Evolutionary conservation across 345 rosid species (phyloP), one percentile per base, ranked within the genome.

Genomic region (Lagerstroemia speciosa): DNA sequence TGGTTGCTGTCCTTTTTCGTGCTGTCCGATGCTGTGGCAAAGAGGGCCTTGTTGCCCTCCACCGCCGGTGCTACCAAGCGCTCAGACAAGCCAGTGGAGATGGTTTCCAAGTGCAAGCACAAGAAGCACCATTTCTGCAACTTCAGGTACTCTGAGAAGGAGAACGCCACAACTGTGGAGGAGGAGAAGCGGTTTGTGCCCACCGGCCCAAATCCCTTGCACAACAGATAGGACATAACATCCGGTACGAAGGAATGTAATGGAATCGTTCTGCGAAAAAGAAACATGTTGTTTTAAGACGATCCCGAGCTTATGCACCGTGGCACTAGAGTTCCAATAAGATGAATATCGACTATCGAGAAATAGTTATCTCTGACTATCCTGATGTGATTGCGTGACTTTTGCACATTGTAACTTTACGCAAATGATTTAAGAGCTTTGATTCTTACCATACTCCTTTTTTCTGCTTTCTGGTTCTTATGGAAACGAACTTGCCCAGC

Each of bases 41-140:
- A 58, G 29, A 58, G 33, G 63, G 63, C 63, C 16, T 58, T 27
- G 34, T 58, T 58, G 63, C 63, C 63, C 20, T 58, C 34, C 63
- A 29, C 5, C 7, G 34, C 1, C 15, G 63, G 63, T 3, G 15
- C 63, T 34, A 58, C 3, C 34, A 41, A 16, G 15, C 9, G 46
- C 46, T 14, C 19, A 20, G 15, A 26, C 63, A 20, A 58, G 33
- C 14, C 63, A 5, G 14, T 14, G 20, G 63, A 58, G 33, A 15
- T 20, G 11, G 63, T 3, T 58, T 30, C 34, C 11, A 58, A 58
- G 34, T 9, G 46, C 14, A 41, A 41, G 15, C 29, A 27, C 63
- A 30, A 6, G 61, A 55, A 55, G 61, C 11, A 19, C 55, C 55
- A 48, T 48, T 48, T 48, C 61, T 55, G 14, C 26, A 55, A 48